phyloP scores from a whole-genome alignment of 179 eudicot species.

The Dionaea muscipula region DNA sequence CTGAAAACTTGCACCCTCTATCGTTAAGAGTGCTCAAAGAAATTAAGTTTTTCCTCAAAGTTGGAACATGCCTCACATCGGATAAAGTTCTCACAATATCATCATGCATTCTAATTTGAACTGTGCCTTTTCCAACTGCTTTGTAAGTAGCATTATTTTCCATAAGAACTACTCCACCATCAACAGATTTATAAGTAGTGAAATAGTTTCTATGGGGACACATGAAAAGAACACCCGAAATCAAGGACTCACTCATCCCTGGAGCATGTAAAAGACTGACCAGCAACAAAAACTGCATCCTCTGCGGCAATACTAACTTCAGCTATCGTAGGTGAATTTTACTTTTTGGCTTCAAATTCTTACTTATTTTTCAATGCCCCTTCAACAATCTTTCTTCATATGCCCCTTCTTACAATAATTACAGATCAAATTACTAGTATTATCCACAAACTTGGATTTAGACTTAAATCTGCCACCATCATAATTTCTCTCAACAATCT shows the following conservation, averaged over 20 bases:
- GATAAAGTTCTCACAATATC: not conserved
- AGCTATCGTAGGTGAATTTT: too few species aligned
- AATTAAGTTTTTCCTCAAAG: not conserved
- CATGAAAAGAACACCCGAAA: conserved; percentile 8
- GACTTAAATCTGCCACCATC: too few species aligned
- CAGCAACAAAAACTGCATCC: too few species aligned
- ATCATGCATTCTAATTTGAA: conserved; percentile 2
- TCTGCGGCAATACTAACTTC: too few species aligned
- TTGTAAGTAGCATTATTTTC: not conserved
- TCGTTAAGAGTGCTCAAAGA: not conserved
- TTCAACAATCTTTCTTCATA: too few species aligned
- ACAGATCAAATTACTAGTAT: too few species aligned
- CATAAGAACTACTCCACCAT: conserved; percentile 1
- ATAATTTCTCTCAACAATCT: too few species aligned
- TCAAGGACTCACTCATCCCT: conserved; percentile 4
- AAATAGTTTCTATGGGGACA: conserved; percentile 5
- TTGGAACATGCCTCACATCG: conserved; percentile 4
- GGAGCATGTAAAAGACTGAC: not conserved
- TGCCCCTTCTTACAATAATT: too few species aligned
- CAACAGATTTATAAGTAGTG: not conserved
- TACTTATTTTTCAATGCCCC: too few species aligned
- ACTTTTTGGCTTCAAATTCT: too few species aligned
- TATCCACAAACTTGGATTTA: too few species aligned
- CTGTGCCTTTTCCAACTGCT: not conserved
- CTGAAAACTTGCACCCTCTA: not conserved